A percentile compares a stretch with the other conserved stretches of the same genome.
These are phyloP conservation scores for Pseudonectria foliicola DNA, from an alignment of 2,329 filamentous ascomycete species.

Conservation along the genomic window DNA sequence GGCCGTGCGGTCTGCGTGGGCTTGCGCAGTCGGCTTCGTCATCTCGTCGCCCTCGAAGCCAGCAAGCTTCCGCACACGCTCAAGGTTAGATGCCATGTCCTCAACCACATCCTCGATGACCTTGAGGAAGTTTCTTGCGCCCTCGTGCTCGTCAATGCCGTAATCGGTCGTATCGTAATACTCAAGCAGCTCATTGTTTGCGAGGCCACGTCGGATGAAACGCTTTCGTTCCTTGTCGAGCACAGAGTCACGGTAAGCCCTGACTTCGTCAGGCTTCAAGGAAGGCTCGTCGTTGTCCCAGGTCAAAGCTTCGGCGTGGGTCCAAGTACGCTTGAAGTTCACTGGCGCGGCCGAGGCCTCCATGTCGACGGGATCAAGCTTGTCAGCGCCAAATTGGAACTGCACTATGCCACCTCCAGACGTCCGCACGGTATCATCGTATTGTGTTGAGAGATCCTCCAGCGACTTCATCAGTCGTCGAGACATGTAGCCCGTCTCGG, in stretches of 20 bases:
- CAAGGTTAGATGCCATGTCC: slow-evolving; percentile 54
- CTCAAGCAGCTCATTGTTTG: slow-evolving; percentile 54
- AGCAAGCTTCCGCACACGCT: slow-evolving; percentile 41
- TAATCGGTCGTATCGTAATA: slow-evolving; percentile 66
- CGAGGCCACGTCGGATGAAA: slow-evolving; percentile 52
- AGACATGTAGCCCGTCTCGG: slow-evolving; percentile 98
- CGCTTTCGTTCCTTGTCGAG: slow-evolving; percentile 62
- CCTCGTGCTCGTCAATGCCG: slow-evolving; percentile 71
- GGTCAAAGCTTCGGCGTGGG: slow-evolving; percentile 67
- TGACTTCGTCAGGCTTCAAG: slow-evolving; percentile 68
- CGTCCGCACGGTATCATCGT: slow-evolving; percentile 91
- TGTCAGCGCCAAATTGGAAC: slow-evolving; percentile 95
- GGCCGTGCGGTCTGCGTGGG: slow-evolving; percentile 62
- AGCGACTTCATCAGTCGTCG: slow-evolving; percentile 95
- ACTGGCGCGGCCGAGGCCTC: slow-evolving; percentile 90
- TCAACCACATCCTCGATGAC: slow-evolving; percentile 68
- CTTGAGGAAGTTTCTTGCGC: slow-evolving; percentile 72
- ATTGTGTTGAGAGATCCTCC: slow-evolving; percentile 87
- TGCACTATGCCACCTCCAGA: slow-evolving; percentile 85
- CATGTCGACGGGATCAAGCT: slow-evolving; percentile 95
- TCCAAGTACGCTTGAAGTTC: slow-evolving; percentile 85
- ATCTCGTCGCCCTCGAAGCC: slow-evolving; percentile 36
- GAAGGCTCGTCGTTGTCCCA: slow-evolving; percentile 71
- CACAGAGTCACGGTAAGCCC: slow-evolving; percentile 58
- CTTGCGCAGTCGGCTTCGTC: slow-evolving; percentile 22